phyloP scores from a whole-genome alignment of 495 filamentous ascomycete genomes.

The Xylaria longipes region DNA sequence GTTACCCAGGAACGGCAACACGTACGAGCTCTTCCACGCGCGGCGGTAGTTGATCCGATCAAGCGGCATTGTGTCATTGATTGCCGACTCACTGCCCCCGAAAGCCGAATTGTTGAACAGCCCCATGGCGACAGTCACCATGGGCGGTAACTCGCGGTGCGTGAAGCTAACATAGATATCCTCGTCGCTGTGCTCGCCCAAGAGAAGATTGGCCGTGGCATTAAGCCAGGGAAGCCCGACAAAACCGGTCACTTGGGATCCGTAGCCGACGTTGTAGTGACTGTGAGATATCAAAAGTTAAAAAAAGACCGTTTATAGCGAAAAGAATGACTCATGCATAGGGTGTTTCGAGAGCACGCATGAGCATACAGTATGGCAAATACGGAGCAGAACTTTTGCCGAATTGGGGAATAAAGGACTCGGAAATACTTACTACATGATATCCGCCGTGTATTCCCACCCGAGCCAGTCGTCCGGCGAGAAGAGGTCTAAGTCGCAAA shows the following conservation, averaged over 20 bases:
- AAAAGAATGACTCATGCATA: too few relatives aligned
- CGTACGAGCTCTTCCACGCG: conserved; percentile 52
- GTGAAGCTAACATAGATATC: conserved; percentile 58
- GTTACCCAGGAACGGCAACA: conserved; percentile 54
- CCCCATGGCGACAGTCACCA: conserved; percentile 55
- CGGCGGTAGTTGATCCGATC: conserved; percentile 53
- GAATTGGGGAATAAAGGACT: too few relatives aligned
- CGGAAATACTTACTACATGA: too few relatives aligned
- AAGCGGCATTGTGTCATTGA: conserved; percentile 57
- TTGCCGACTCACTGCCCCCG: conserved; percentile 43
- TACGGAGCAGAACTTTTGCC: too few relatives aligned
- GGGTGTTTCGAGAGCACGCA: too few relatives aligned
- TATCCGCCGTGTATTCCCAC: conserved; percentile 56
- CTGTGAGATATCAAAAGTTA: too few relatives aligned
- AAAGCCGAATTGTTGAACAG: conserved; percentile 58
- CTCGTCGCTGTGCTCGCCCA: conserved; percentile 40
- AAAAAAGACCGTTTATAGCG: too few relatives aligned
- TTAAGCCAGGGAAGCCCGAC: conserved; percentile 58
- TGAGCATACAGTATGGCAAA: too few relatives aligned
- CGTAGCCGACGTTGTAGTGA: conserved; percentile 58
- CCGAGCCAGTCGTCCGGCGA: conserved; percentile 56
- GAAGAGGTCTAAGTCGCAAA: conserved; percentile 53
- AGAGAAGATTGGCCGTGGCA: conserved; percentile 46
- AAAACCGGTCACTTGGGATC: conserved; percentile 45
- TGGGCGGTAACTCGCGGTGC: conserved; percentile 56